These are phyloP conservation scores for Eucalyptus marginata DNA, from an alignment of 345 rosid species.

Conservation along the genomic window DNA sequence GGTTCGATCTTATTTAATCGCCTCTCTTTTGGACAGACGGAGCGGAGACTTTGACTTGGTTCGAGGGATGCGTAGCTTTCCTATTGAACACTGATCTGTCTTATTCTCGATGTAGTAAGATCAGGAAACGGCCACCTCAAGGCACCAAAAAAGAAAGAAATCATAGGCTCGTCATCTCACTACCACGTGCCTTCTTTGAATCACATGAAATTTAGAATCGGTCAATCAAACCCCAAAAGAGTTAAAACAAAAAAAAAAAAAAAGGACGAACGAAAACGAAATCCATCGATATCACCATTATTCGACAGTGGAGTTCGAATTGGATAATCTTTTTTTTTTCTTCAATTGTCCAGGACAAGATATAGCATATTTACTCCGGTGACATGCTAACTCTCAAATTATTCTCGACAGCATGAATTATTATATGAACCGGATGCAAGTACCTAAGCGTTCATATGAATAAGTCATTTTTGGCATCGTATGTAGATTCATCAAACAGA, in stretches of 20 bases:
- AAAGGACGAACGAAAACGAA: neutral
- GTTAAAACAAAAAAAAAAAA: too few relatives aligned
- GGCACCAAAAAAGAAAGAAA: neutral
- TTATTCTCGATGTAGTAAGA: neutral
- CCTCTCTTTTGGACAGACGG: neutral
- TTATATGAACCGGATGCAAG: neutral
- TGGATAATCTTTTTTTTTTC: neutral
- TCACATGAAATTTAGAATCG: neutral
- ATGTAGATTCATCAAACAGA: neutral
- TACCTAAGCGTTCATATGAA: neutral
- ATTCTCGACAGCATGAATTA: neutral
- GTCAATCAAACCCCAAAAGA: neutral
- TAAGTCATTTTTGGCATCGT: neutral
- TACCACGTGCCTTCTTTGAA: neutral
- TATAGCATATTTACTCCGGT: neutral
- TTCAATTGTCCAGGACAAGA: neutral
- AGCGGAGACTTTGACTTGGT: neutral
- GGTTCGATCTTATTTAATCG: neutral
- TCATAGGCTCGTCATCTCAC: neutral
- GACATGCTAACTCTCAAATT: neutral
- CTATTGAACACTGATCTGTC: neutral
- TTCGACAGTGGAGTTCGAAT: neutral
- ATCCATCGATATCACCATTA: neutral
- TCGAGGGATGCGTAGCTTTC: neutral
- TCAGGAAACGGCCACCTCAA: neutral